phyloP scores from a whole-genome alignment of 208 protist genomes.

The Crithidia acanthocephali region DNA sequence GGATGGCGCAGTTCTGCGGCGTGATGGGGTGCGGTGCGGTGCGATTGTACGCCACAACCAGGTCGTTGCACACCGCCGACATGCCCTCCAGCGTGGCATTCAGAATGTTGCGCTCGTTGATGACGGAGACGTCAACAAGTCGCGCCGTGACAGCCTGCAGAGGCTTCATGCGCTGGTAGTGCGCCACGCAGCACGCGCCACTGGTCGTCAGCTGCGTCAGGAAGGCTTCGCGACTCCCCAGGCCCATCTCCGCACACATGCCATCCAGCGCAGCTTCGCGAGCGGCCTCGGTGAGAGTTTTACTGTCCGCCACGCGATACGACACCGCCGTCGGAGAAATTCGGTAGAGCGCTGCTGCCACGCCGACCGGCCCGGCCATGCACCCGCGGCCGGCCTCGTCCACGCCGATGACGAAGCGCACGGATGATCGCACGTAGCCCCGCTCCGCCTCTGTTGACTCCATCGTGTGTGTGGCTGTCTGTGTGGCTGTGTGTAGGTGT shows the following conservation, averaged over 20 bases:
- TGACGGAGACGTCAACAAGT: conserved; percentile 36
- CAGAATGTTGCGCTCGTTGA: conserved; percentile 56
- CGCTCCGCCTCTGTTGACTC: conserved; percentile 19
- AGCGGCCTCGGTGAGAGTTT: conserved; percentile 27
- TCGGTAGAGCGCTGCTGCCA: conserved; percentile 45
- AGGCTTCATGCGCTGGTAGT: conserved; percentile 5
- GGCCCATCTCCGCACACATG: conserved; percentile 30
- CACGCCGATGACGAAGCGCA: conserved; percentile 51
- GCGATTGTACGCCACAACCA: conserved; percentile 32
- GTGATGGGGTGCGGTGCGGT: conserved; percentile 11
- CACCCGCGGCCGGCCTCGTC: conserved; percentile 69
- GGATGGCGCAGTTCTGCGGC: conserved; percentile 39
- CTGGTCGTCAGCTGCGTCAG: neutral
- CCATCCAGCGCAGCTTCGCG: conserved; percentile 26
- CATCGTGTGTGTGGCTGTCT: conserved; percentile 1
- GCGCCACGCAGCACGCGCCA: conserved; percentile 11
- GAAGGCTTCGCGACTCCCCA: neutral
- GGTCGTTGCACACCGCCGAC: conserved; percentile 26
- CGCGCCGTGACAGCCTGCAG: conserved; percentile 33
- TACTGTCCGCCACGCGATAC: conserved; percentile 50
- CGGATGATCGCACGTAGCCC: neutral
- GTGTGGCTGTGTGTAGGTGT: too few species aligned
- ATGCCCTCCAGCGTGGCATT: conserved; percentile 71
- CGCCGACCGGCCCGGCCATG: conserved; percentile 58
- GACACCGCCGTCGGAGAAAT: conserved; percentile 15